A percentile compares a stretch with the other conserved stretches of the same genome.
These are phyloP conservation scores for Gonium pectorale DNA, from an alignment of 139 green algal species.

Conservation along the genomic window DNA sequence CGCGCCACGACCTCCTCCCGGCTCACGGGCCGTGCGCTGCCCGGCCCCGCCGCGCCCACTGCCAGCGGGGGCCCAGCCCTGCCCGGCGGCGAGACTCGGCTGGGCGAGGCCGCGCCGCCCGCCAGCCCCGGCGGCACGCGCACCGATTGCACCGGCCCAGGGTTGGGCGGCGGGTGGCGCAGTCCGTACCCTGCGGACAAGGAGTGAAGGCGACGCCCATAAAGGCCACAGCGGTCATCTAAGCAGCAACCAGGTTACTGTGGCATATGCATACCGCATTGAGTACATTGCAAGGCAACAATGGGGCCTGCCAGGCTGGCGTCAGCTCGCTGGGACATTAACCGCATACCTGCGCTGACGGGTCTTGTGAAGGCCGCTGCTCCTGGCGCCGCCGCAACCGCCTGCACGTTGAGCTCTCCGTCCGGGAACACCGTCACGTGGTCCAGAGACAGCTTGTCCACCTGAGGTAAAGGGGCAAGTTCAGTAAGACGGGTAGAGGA, in stretches of 20 bases:
- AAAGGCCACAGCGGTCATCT: neutral
- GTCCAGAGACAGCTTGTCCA: constrained; percentile 84
- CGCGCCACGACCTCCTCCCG: constrained; percentile 46
- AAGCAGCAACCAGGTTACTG: no score
- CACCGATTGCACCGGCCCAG: constrained; percentile 33
- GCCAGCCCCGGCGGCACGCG: constrained; percentile 9
- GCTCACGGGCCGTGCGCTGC: constrained; percentile 20
- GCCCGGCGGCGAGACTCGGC: neutral
- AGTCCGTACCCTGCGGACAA: constrained; percentile 8
- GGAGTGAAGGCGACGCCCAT: neutral
- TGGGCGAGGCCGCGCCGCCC: neutral
- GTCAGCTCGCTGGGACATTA: no score
- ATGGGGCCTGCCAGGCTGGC: no score
- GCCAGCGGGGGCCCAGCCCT: neutral
- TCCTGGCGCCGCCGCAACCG: constrained; percentile 54
- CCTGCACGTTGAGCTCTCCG: constrained; percentile 86
- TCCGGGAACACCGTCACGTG: constrained; percentile 86
- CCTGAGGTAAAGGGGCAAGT: constrained; percentile 26
- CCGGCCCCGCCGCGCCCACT: neutral
- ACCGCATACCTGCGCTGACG: constrained; percentile 43
- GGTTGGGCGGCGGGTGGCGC: constrained; percentile 11
- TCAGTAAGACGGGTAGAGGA: no score
- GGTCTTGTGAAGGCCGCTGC: constrained; percentile 52
- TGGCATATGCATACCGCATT: no score
- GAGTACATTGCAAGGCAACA: no score